Evolutionary conservation across 1,139 yeast genomes (phyloP).

Genomic region (Kodamaea plutei): DNA sequence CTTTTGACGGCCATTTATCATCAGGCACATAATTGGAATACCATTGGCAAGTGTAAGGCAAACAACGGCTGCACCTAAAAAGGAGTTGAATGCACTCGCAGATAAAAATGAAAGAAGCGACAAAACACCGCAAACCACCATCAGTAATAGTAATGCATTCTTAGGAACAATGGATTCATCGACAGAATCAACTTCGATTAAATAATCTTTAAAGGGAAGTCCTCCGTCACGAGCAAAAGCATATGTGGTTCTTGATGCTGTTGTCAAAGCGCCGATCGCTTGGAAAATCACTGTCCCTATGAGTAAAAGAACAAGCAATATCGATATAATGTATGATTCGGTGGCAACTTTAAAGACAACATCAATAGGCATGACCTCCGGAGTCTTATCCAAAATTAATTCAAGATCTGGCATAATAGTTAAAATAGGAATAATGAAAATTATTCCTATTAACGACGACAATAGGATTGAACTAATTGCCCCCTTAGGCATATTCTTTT

Average conservation of each 20-base stretch:
- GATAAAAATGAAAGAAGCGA: constrained; percentile 68
- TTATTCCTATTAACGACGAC: constrained; percentile 63
- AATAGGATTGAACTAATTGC: constrained; percentile 62
- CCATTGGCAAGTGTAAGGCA: constrained; percentile 75
- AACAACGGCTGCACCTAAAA: constrained; percentile 82
- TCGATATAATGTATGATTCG: constrained; percentile 61
- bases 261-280: constrained; percentile 74
- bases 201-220: constrained; percentile 61
- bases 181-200: constrained; percentile 61
- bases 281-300: constrained; percentile 74
- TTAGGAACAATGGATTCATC: constrained; percentile 63
- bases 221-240: constrained; percentile 91
- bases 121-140: constrained; percentile 56
- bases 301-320: constrained; percentile 61
- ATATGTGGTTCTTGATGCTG: constrained; percentile 82
- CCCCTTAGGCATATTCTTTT: constrained; percentile 74
- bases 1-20: constrained; percentile 59
- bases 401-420: constrained; percentile 66
- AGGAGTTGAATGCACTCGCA: constrained; percentile 75
- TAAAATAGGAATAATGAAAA: constrained; percentile 67
- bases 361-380: constrained; percentile 63
- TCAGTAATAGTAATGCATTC: constrained; percentile 68
- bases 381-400: constrained; percentile 52
- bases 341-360: constrained; percentile 68
- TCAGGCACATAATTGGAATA: constrained; percentile 62